These are phyloP conservation scores for Lipomyces orientalis DNA, from an alignment of 805 yeast genomes.

Conservation along the genomic window DNA sequence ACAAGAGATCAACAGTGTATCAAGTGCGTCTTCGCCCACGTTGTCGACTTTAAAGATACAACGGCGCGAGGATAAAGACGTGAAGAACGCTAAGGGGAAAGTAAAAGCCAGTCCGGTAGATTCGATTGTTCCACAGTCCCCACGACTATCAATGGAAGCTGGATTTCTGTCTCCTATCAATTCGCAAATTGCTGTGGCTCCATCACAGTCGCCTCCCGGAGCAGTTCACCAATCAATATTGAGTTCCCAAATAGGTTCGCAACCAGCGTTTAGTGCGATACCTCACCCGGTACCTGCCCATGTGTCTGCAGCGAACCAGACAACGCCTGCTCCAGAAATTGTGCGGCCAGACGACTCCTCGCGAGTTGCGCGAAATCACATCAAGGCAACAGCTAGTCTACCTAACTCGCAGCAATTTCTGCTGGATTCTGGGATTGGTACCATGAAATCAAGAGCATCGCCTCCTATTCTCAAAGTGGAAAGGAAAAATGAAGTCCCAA, in stretches of 20 bases:
- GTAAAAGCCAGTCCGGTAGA: background rate
- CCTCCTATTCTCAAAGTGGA: background rate
- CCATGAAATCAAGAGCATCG: background rate
- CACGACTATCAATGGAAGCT: background rate
- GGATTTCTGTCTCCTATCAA: background rate
- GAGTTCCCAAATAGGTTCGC: background rate
- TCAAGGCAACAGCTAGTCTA: background rate
- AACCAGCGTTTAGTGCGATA: background rate
- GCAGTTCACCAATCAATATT: background rate
- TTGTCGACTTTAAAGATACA: background rate
- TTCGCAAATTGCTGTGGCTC: background rate
- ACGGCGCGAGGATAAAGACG: slow-evolving; percentile 2
- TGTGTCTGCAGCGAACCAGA: background rate
- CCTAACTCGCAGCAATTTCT: background rate
- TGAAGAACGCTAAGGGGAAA: background rate
- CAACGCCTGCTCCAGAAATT: background rate
- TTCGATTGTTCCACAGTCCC: background rate
- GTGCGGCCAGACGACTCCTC: background rate
- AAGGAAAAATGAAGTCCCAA: background rate
- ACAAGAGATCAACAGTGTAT: background rate
- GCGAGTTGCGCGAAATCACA: background rate
- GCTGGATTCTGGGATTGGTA: too few relatives aligned
- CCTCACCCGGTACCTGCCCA: background rate
- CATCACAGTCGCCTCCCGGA: background rate
- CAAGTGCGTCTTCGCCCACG: background rate